A percentile compares a stretch with the other conserved stretches of the same genome.
phyloP scores from a whole-genome alignment of 225 moss, liverwort and hornwort genomes.

The Pseudisothecium myosuroides region DNA sequence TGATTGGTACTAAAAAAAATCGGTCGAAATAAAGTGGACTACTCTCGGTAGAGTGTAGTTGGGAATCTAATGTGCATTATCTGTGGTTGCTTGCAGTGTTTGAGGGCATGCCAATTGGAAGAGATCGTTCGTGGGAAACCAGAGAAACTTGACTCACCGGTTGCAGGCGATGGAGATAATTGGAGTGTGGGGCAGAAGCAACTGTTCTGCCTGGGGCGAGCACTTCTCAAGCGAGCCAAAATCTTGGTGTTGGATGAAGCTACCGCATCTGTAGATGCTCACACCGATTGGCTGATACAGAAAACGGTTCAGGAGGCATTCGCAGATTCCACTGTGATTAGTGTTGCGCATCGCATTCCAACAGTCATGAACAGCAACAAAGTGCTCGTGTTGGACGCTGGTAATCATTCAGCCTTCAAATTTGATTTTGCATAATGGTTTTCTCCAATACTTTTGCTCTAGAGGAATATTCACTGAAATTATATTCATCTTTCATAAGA shows the following conservation, averaged over 20 bases:
- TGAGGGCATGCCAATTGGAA: slow-evolving; percentile 53
- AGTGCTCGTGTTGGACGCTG: slow-evolving; percentile 41
- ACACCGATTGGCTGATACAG: slow-evolving; percentile 35
- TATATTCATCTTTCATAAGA: neutral
- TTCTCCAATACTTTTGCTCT: neutral
- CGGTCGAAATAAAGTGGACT: too few species aligned
- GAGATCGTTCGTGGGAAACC: slow-evolving; percentile 12
- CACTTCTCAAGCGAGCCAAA: slow-evolving; percentile 35
- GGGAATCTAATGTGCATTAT: neutral
- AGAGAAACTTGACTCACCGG: slow-evolving; percentile 17
- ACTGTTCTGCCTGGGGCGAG: slow-evolving; percentile 38
- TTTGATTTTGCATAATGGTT: neutral
- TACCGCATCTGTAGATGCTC: slow-evolving; percentile 44
- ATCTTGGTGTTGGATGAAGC: slow-evolving; percentile 44
- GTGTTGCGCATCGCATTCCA: slow-evolving; percentile 44
- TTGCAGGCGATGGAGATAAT: slow-evolving; percentile 36
- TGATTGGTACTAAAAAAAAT: neutral
- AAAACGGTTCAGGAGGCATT: slow-evolving; percentile 33
- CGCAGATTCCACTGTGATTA: slow-evolving; percentile 20
- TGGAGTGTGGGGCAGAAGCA: slow-evolving; percentile 53
- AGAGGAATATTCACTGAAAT: neutral
- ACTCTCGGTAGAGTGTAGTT: neutral
- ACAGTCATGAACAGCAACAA: slow-evolving; percentile 47
- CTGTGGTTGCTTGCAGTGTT: slow-evolving; percentile 24
- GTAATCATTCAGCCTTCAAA: neutral